These are phyloP conservation scores for Cymbidium sinense DNA, from an alignment of 106 monocot genomes.

Conservation along the genomic window DNA sequence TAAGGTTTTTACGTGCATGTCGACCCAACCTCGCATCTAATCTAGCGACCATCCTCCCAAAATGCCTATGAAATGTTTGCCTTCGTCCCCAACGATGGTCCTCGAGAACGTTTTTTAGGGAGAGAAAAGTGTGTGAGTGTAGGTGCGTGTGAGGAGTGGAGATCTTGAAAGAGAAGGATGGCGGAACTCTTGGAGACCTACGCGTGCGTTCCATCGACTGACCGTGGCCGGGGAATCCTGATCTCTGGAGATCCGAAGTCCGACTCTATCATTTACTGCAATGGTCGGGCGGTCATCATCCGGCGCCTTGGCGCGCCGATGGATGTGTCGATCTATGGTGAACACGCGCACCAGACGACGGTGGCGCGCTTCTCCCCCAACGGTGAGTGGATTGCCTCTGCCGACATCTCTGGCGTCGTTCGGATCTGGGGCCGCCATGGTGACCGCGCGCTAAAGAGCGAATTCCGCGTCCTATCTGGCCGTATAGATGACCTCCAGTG, in stretches of 20 bases:
- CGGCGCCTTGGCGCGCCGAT: constrained; percentile 57
- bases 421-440: constrained; percentile 92
- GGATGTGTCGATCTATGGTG: constrained; percentile 61
- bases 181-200: constrained; percentile 80
- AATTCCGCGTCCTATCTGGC: constrained; percentile 87
- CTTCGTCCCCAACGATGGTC: too few relatives aligned
- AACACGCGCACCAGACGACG: constrained; percentile 78
- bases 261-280: constrained; percentile 72
- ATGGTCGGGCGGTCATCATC: constrained; percentile 82
- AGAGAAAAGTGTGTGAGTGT: too few relatives aligned
- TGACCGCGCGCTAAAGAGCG: constrained; percentile 90
- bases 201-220: constrained; percentile 81
- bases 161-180: constrained; percentile 18
- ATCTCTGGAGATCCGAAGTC: constrained; percentile 81
- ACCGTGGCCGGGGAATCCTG: constrained; percentile 94
- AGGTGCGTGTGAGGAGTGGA: too few relatives aligned
- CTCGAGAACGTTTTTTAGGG: too few relatives aligned
- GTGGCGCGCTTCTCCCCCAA: constrained; percentile 94
- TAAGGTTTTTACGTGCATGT: too few relatives aligned
- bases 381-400: constrained; percentile 99
- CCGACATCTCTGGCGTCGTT: constrained; percentile 79
- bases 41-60: too few relatives aligned
- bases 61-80: too few relatives aligned
- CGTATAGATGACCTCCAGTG: constrained; percentile 95
- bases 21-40: too few relatives aligned